Percentiles rank a stretch among this genome's conserved stretches.
Evolutionary conservation across 495 filamentous ascomycete species (phyloP).

Genomic region (Astrocystis sublimbata): DNA sequence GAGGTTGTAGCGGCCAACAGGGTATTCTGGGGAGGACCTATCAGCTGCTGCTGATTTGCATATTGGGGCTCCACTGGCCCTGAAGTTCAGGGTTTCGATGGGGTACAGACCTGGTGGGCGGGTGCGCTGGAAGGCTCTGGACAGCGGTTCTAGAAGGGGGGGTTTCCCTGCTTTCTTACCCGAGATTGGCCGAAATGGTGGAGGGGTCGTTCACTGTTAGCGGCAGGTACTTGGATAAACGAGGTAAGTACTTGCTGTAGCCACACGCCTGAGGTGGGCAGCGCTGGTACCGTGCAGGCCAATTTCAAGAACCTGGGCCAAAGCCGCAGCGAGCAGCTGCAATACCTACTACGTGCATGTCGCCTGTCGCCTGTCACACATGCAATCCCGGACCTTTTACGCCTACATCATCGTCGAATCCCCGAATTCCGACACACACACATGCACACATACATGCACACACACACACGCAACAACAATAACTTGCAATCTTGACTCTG

Average conservation of each 20-base stretch:
- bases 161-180: slow-evolving; percentile 26
- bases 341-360: too few species aligned
- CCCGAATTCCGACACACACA: neutral
- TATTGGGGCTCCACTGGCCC: neutral
- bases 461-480: too few species aligned
- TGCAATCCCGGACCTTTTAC: neutral
- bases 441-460: too few species aligned
- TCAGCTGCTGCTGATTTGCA: neutral
- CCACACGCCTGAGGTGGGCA: neutral
- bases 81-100: neutral
- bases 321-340: neutral
- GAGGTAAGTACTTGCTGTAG: slow-evolving; percentile 3
- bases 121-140: neutral
- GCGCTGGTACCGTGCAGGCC: neutral
- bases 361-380: neutral
- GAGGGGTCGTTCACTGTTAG: neutral
- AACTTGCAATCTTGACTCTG: neutral
- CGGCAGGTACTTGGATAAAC: neutral
- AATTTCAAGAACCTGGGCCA: too few species aligned
- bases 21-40: neutral
- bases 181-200: slow-evolving; percentile 36
- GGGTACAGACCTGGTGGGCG: neutral
- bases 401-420: slow-evolving; percentile 4
- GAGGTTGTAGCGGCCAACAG: neutral
- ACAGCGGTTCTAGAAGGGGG: neutral